Evolutionary conservation across 139 green algal genomes (phyloP).

Genomic region (Coccomyxa sp.): DNA sequence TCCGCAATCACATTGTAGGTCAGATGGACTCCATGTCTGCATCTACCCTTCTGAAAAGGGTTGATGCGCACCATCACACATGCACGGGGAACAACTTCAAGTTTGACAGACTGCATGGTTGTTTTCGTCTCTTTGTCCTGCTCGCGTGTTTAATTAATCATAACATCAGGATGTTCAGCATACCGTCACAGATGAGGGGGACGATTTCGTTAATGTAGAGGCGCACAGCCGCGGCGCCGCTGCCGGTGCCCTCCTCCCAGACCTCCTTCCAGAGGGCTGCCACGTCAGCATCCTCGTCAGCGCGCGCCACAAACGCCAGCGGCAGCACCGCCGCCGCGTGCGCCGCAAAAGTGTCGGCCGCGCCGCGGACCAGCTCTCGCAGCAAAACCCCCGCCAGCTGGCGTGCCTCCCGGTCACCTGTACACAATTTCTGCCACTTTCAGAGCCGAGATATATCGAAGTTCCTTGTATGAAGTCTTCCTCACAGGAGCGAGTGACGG

Average conservation of each 20-base stretch:
- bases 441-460: not conserved
- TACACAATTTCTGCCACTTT: not conserved
- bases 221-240: constrained; percentile 50
- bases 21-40: not conserved
- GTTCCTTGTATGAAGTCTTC: not conserved
- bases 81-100: too few relatives aligned
- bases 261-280: constrained; percentile 61
- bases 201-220: constrained; percentile 52
- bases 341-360: constrained; percentile 44
- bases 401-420: constrained; percentile 23
- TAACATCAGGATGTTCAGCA: not conserved
- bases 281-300: constrained; percentile 54
- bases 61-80: not conserved
- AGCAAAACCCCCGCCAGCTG: constrained; percentile 61
- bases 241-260: constrained; percentile 68
- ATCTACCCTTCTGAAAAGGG: not conserved
- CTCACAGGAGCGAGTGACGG: not conserved
- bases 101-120: not conserved
- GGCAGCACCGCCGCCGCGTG: constrained; percentile 38
- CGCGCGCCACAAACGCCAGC: constrained; percentile 47
- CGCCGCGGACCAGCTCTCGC: constrained; percentile 53
- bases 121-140: not conserved
- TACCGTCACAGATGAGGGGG: constrained; percentile 10
- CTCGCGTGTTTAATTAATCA: not conserved
- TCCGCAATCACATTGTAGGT: too few relatives aligned